Conservation (phyloP, 331 rosid species). For the Stylosanthes scabra region DNA sequence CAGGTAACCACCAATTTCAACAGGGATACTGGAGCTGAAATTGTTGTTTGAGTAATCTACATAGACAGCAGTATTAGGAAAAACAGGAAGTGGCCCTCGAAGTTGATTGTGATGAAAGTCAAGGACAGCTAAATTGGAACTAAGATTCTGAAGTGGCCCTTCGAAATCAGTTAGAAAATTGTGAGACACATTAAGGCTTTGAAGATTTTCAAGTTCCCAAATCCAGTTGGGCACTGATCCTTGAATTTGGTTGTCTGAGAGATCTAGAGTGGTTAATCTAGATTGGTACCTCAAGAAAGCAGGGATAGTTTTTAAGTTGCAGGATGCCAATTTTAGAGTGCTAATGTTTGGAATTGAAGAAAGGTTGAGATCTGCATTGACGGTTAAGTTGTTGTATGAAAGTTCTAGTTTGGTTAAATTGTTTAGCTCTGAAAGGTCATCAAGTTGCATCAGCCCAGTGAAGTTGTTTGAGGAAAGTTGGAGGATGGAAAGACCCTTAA, state of each 20-base stretch:
- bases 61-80: conserved; percentile 25
- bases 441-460: conserved; percentile 21
- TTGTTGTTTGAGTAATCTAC: conserved; percentile 50
- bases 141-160: conserved; percentile 29
- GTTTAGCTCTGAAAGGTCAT: conserved; percentile 2
- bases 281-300: conserved; percentile 51
- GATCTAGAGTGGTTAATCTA: conserved; percentile 35
- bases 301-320: conserved; percentile 49
- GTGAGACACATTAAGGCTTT: conserved; percentile 45
- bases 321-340: conserved; percentile 48
- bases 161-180: conserved; percentile 49
- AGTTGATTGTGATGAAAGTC: conserved; percentile 59
- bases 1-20: conserved; percentile 33
- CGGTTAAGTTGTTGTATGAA: conserved; percentile 53
- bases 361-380: neutral
- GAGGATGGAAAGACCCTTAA: conserved; percentile 41
- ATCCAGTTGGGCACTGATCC: conserved; percentile 62
- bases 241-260: conserved; percentile 52
- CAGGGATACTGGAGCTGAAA: conserved; percentile 33
- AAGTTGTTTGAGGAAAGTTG: conserved; percentile 57
- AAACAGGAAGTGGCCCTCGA: conserved; percentile 34
- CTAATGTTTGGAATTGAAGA: conserved; percentile 27
- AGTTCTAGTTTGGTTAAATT: conserved; percentile 57
- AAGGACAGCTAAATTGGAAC: neutral
- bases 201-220: conserved; percentile 45